Percentiles rank a stretch among this genome's conserved stretches.
Evolutionary conservation across 1,139 yeast genomes (phyloP).

Genomic region (Geotrichum citri-aurantii): DNA sequence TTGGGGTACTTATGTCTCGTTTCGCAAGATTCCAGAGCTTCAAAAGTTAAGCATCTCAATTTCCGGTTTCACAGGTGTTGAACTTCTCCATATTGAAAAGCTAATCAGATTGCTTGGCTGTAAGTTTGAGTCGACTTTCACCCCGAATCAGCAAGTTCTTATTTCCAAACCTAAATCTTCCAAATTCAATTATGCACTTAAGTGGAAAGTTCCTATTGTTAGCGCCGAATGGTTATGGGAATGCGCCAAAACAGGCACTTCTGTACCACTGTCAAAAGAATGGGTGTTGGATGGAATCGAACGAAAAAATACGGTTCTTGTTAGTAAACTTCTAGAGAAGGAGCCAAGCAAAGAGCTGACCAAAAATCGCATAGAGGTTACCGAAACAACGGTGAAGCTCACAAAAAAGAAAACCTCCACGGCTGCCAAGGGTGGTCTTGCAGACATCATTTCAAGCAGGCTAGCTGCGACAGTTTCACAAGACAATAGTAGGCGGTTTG

Average conservation of each 20-base stretch:
- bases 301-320: conserved; percentile 5
- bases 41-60: conserved; percentile 50
- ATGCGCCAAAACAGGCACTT: conserved; percentile 30
- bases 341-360: not conserved
- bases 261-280: conserved; percentile 26
- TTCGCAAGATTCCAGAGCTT: conserved; percentile 36
- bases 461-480: not conserved
- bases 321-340: not conserved
- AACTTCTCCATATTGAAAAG: conserved; percentile 66
- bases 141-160: conserved; percentile 54
- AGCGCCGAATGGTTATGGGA: conserved; percentile 51
- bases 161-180: conserved; percentile 49
- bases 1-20: conserved; percentile 66
- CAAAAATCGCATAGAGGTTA: not conserved
- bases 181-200: conserved; percentile 46
- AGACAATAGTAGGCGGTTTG: conserved; percentile 2
- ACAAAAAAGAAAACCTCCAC: not conserved
- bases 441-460: not conserved
- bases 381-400: not conserved
- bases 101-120: conserved; percentile 47
- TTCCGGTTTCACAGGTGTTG: conserved; percentile 82
- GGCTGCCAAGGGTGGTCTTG: not conserved
- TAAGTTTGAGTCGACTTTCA: conserved; percentile 47
- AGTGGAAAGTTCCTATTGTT: conserved; percentile 54
- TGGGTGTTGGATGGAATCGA: conserved; percentile 43